Evolutionary conservation across 2,329 filamentous ascomycete species (phyloP).

Genomic region (Penicillium sp.): DNA sequence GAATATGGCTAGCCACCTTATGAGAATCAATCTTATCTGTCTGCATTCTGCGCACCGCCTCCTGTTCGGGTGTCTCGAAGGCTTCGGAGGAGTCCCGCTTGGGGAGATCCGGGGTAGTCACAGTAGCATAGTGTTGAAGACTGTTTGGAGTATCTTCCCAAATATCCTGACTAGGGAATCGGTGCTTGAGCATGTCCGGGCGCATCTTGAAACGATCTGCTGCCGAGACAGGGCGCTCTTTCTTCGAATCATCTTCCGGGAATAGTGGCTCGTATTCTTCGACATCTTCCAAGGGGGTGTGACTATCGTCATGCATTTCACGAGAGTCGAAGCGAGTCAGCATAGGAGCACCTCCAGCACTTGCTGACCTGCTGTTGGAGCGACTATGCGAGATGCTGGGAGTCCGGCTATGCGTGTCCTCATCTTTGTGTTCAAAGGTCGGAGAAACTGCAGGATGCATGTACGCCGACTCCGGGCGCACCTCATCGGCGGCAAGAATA

Average conservation of each 20-base stretch:
- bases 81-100: slow-evolving; percentile 40
- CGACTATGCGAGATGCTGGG: slow-evolving; percentile 57
- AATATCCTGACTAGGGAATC: slow-evolving; percentile 90
- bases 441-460: slow-evolving; percentile 80
- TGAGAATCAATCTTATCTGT: slow-evolving; percentile 37
- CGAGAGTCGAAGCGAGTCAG: slow-evolving; percentile 53
- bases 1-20: slow-evolving; percentile 32
- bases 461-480: slow-evolving; percentile 62
- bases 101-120: slow-evolving; percentile 69
- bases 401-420: slow-evolving; percentile 48
- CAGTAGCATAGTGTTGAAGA: slow-evolving; percentile 68
- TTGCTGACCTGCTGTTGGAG: slow-evolving; percentile 59
- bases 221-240: slow-evolving; percentile 49
- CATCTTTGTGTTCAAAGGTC: slow-evolving; percentile 57
- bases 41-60: slow-evolving; percentile 42
- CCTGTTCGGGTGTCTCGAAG: slow-evolving; percentile 47
- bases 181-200: slow-evolving; percentile 53
- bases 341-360: slow-evolving; percentile 55
- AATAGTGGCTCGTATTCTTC: slow-evolving; percentile 95
- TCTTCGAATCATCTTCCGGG: slow-evolving; percentile 65
- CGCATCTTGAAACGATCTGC: slow-evolving; percentile 54
- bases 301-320: slow-evolving; percentile 48
- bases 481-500: slow-evolving; percentile 83
- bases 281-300: slow-evolving; percentile 75
- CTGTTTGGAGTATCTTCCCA: slow-evolving; percentile 96